Base-by-base conservation (phyloP, 1,139 yeast genomes). In the Lodderomyces metapsilosis region DNA sequence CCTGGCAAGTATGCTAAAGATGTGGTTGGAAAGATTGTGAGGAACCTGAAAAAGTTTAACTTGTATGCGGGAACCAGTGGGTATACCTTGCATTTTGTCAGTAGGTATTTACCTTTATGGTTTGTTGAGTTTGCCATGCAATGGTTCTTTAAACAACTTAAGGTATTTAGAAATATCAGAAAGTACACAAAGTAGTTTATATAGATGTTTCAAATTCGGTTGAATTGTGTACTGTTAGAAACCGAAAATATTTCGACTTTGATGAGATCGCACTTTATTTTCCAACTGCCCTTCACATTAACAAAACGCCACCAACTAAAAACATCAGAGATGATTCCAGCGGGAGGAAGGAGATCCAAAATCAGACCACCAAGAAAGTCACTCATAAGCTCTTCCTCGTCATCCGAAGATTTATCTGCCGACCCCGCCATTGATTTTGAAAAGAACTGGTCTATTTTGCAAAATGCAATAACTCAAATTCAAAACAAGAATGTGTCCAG, bases 381-480 rank as follows among this genome's bases (percentile, higher is more conserved):
- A 13, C 53, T 68, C 25, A 61, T 56, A 5, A 52, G 66, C 41
- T 46, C 61, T 12, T 49, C 59, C 2, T 39, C 56, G 5, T 44
- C 54, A 10, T 30, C 40, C 6, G 48, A 44, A 10, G 28, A 33
- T 20, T 35, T 42, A 8, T 37, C 47, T 15, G 46, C 52, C 12
- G 57, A 56, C 8, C 59, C 60, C 23, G 64, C 66, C 7, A 62
- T 78, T n/a, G 87, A 84, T 51, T 83, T 81, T 51, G 82, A 80
- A 17, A 74, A 78, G 41, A 74, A 88, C 1, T 91, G 98, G 97
- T 54, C 59, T 2, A 66, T 80, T 1, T 68, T 92, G 24, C 67
- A 84, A n/a, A 71, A 78, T 34, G 98, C 97, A 23, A 82, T 92
- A 34, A 65, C 64, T 21, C 88, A 85, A 54, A 91, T 92, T 42